Base-by-base conservation (phyloP, 164 flowering plant species). In the Magnolia changhungtana region DNA sequence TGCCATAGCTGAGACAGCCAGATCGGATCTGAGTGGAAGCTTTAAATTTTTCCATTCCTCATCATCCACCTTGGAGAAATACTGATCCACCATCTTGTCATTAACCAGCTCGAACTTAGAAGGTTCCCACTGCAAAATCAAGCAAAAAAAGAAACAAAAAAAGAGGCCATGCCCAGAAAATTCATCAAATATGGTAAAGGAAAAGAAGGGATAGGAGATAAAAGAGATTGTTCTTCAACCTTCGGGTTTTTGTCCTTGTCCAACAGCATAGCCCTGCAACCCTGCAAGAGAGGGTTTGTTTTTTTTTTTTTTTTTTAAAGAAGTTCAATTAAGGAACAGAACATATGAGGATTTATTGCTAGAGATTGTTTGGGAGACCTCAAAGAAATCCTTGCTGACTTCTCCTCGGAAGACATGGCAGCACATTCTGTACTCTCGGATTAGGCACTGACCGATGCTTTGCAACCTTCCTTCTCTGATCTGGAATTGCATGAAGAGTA, bases 391-490 rank as follows among this genome's bases (percentile, higher is more conserved):
- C 37, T 70, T 90, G 96, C 95, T 91, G 77, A 90, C 74, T 70
- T 91, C 87, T 79, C 90, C 90, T 71, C 70, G 78, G 87, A 94
- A 29, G 59, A 89, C 90, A 82, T 90, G 92, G 75, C 91, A 90
- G 71, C 85, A 88, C 88, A 94, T 89, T 79, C 99, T 86, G 81
- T 88, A 94, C 64, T 96, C 98, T 7, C 91, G 88, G 20, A 83
- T 75, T 77, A 94, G 95, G 84, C 99, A 96, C 78, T 87, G 90
- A 50, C 93, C 97, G 74, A 96, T 78, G 65, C 93, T 93, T 82
- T 90, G 92, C 23, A 91, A 86, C 83, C 98, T 87, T 8, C 98
- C 98, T 86, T 88, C 92, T 86, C 98, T 88, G 29, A 96, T 89
- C 99, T 96, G 93, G 49, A 72, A 27, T 69, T 77, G 71, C 65